These are phyloP conservation scores for Phytomonas sp. DNA, from an alignment of 208 protist genomes.

Conservation along the genomic window DNA sequence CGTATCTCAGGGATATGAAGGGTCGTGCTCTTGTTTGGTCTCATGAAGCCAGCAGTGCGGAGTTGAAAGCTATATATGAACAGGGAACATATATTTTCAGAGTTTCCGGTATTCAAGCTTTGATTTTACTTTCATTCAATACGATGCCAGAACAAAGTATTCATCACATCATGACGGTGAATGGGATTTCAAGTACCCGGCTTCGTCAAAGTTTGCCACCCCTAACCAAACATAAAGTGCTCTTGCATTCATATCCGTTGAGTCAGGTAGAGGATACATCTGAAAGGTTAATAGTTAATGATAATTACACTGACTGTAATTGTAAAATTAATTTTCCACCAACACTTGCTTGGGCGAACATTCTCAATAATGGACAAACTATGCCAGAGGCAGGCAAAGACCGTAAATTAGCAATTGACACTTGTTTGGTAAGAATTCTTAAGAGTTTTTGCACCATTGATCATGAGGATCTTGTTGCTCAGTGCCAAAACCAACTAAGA, in stretches of 20 bases:
- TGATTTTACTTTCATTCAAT: slow-evolving; percentile 77
- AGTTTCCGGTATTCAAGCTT: slow-evolving; percentile 58
- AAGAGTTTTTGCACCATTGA: slow-evolving; percentile 59
- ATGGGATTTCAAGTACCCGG: slow-evolving; percentile 28
- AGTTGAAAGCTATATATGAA: slow-evolving; percentile 41
- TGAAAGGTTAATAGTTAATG: slow-evolving; percentile 41
- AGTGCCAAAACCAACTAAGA: slow-evolving; percentile 65
- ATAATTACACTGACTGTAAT: slow-evolving; percentile 41
- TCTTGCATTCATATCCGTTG: background rate
- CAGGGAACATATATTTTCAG: slow-evolving; percentile 37
- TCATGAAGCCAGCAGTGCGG: slow-evolving; percentile 66
- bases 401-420: slow-evolving; percentile 69
- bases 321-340: slow-evolving; percentile 51
- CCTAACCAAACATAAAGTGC: slow-evolving; percentile 35
- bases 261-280: slow-evolving; percentile 23
- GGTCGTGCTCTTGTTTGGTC: slow-evolving; percentile 69
- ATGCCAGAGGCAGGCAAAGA: slow-evolving; percentile 61
- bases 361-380: slow-evolving; percentile 29
- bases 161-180: slow-evolving; percentile 14
- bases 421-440: slow-evolving; percentile 81
- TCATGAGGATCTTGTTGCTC: slow-evolving; percentile 59
- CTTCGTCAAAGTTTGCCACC: slow-evolving; percentile 31
- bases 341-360: slow-evolving; percentile 27
- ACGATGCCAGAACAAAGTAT: slow-evolving; percentile 10
- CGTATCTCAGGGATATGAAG: slow-evolving; percentile 56